Evolutionary conservation across 371 early-diverging fungal genomes (phyloP), one percentile per base, ranked within the genome.

Genomic region (Mortierella sp.): DNA sequence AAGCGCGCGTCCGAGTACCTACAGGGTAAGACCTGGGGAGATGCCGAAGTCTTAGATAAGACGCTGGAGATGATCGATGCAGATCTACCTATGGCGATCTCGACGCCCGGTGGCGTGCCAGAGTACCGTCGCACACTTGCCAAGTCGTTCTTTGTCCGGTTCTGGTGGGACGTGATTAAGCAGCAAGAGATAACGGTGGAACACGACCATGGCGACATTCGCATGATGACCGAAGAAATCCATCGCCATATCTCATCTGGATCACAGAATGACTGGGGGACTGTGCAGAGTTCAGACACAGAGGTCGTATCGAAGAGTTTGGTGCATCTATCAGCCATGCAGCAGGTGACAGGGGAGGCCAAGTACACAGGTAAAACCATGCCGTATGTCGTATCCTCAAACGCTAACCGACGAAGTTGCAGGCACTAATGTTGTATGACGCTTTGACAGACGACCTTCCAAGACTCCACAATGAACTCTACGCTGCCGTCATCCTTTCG

Each of bases 161-260:
- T 44, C 23, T 44, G 44, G 44, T 44, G 44, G 44, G 44, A 44
- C 19, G 44, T 44, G 44, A 44, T 44, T 44, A 21, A 44, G 44
- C 44, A 44, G 44, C 44, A 44, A 19, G 19, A 44, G 44, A 8
- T 44, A 21, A 19, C 19, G 21, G 0, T 44, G 14, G 21, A 44
- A 21, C 44, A 44, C 19, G 19, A 44, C 19, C 44, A 44, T 19
- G 44, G 44, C 17, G 44, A 44, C 23, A 44, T 44, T 8, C 17
- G 19, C 3, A 6, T 44, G 44, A 44, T 44, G 44, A 44, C 44
- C 9, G 44, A 44, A 4, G 44, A 44, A 21, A 44, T 44, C 44
- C 21, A 44, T 44, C 44, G 44, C 19, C 19, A 21, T 19, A 21
- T 44, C 44, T 44, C 44, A 19, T 6, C 23, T 9, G 44, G 44